Evolutionary conservation across 257 asterid species (phyloP), one percentile per base, ranked within the genome.

Genomic region (Euphrasia confusa): DNA sequence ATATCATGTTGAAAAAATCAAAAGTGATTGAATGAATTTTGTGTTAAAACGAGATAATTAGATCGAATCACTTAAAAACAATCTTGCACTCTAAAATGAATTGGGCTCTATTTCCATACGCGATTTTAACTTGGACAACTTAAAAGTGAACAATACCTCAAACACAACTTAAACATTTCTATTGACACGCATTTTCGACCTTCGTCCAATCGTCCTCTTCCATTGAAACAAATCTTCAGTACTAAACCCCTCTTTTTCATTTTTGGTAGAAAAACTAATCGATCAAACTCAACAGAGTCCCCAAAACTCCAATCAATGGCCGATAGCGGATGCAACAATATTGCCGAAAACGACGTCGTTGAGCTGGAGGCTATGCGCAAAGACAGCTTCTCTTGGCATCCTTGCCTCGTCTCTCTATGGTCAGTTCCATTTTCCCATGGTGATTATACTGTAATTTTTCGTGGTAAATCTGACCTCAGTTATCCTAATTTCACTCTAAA

Each of bases 371-470:
- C 74, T 33, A 72, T 74, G 89, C 76, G 77, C 63, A 78, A 69
- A 69, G 79, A 60, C 57, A 74, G 77, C 77, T 74, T 65, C 73
- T 82, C 93, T 10, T 84, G 93, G 93, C 86, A 80, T 47, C 89
- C 85, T 47, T 84, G 89, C 78, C 69, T 53, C 70, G 75, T 84
- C 68, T 82, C 89, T 53, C 76, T 78, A 57, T 45, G 93, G 93
- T 80, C 42, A 18, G 66, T 48, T 66, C 40, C 50, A 17, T 39
- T 55, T 57, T 8, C 57, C 60, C 12, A 1, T 50, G 7, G 17
- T 4, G 5, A 2, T 14, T 13, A 3, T 5, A 11, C 53, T 11
- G 18, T 47, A 3, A 47, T 14, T 47, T 47, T 47, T 47, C 53
- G 50, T 13, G 10, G 53, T 47, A 47, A 47, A 14, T 47, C 42